Evolutionary conservation across 352 stramenopile genomes (phyloP), one percentile per base, ranked within the genome.

Genomic region (Globisporangium polare): DNA sequence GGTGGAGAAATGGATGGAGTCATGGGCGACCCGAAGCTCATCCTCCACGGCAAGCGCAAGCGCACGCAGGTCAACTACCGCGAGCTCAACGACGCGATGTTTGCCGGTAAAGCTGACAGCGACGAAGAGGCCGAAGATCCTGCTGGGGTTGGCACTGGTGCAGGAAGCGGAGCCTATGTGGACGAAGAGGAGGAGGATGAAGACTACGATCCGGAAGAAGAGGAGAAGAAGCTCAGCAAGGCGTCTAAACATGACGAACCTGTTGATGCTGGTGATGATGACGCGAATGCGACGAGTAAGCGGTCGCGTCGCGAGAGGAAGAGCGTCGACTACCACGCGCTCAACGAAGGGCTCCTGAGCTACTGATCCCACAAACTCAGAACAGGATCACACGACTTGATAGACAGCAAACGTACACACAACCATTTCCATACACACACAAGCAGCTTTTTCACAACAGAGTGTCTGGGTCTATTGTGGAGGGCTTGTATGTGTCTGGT

Each of bases 41-140:
- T 92, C 58, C 33, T 92, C 4, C 67, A 72, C 22, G 80, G 84
- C 50, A 95, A 95, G 62, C 80, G 86, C 42, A 92, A 92, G 72
- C 80, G 86, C 18, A 88, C 71, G 17, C 69, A 75, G 2, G 86
- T 95, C 15, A 75, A 95, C 69, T 95, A 95, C 55, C 83, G 76
- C n/a, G 66, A 77, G 42, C 74, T 95, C 13, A 93, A 95, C 58
- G 78, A 85, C 53, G 51, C 86, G 29, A 77, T 95, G 66, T 95
- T 94, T 66, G 81, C 73, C 1, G 80, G 78, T 0, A 75, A 87
- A 57, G 68, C 65, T 9, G 79, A 86, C 58, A 83, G 79, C 18
- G 84, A 89, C 35, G 74, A 72, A 35, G 80, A 86, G 60, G 66
- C 53, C 1, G 66, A 88, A 10, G 46, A 24, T 43, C 24, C 35